Evolutionary conservation across 306 rosid genomes (phyloP).

Genomic region (Alnus glutinosa): DNA sequence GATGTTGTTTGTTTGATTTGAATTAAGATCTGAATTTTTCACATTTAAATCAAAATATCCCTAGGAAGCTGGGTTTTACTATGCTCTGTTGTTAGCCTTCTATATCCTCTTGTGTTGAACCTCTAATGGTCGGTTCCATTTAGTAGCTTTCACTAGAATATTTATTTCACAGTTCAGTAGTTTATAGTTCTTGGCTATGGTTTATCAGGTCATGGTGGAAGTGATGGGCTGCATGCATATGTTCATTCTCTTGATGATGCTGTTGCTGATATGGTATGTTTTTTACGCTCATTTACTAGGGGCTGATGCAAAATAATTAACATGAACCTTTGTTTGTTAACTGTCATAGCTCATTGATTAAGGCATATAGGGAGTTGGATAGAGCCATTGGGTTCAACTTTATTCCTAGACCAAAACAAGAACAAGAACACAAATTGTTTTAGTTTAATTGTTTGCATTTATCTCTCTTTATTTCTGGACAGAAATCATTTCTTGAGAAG

Average conservation of each 20-base stretch:
- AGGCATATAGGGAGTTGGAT: too few relatives aligned
- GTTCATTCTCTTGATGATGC: constrained; percentile 92
- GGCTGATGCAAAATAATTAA: background rate
- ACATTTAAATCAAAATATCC: background rate
- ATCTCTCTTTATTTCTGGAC: constrained; percentile 22
- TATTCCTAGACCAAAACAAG: too few relatives aligned
- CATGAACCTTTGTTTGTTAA: constrained; percentile 2
- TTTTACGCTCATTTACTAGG: background rate
- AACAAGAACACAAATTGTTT: background rate
- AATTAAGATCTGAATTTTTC: constrained; percentile 1
- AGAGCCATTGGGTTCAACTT: too few relatives aligned
- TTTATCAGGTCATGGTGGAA: constrained; percentile 87
- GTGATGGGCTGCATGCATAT: constrained; percentile 88
- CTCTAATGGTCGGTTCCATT: background rate
- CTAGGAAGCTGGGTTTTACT: background rate
- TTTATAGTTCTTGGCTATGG: background rate
- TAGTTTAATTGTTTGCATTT: background rate
- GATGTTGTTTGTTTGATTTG: constrained; percentile 10
- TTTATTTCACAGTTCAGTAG: background rate
- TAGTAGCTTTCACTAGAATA: background rate
- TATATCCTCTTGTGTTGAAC: background rate
- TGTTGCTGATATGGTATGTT: constrained; percentile 77
- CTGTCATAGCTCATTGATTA: background rate
- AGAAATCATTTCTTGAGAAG: constrained; percentile 79
- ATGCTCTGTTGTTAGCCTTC: background rate